These are phyloP conservation scores for Drosera capensis DNA, from an alignment of 148 eudicot genomes.

Conservation along the genomic window DNA sequence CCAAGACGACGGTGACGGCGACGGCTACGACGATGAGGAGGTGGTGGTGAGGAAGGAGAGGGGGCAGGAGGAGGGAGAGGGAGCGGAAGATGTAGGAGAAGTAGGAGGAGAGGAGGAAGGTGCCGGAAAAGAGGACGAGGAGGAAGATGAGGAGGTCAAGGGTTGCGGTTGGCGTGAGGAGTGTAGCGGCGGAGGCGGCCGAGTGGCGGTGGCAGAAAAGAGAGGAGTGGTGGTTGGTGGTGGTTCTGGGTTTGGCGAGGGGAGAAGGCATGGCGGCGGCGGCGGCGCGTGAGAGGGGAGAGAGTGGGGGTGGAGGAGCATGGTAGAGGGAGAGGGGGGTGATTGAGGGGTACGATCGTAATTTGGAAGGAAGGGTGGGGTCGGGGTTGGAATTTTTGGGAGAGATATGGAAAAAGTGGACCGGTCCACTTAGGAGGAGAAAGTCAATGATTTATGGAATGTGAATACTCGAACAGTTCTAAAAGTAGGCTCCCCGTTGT, in stretches of 20 bases:
- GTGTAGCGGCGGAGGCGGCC: constrained; percentile 30
- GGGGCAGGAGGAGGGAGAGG: constrained; percentile 43
- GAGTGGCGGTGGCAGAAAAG: constrained; percentile 35
- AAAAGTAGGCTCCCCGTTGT: no score
- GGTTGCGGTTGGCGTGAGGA: no score
- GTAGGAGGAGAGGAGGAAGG: constrained; percentile 58
- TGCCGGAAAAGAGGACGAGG: constrained; percentile 57
- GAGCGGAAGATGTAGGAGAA: constrained; percentile 53
- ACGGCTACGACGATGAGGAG: constrained; percentile 10
- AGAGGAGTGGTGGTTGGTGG: constrained; percentile 9
- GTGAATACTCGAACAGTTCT: no score
- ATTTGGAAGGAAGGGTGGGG: neutral
- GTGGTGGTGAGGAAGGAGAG: constrained; percentile 10
- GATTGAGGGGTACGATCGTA: constrained; percentile 12
- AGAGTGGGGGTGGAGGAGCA: constrained; percentile 6
- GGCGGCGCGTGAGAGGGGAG: constrained; percentile 16
- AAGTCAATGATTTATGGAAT: no score
- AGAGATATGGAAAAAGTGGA: no score
- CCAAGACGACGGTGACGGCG: constrained; percentile 15
- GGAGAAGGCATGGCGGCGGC: no score
- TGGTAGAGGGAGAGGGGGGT: constrained; percentile 9
- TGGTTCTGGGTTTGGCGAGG: constrained; percentile 9
- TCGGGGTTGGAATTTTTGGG: neutral
- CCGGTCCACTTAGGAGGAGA: no score
- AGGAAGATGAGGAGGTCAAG: constrained; percentile 68